Base-by-base conservation (phyloP, 306 rosid genomes). In the Cucurbita moschata region DNA sequence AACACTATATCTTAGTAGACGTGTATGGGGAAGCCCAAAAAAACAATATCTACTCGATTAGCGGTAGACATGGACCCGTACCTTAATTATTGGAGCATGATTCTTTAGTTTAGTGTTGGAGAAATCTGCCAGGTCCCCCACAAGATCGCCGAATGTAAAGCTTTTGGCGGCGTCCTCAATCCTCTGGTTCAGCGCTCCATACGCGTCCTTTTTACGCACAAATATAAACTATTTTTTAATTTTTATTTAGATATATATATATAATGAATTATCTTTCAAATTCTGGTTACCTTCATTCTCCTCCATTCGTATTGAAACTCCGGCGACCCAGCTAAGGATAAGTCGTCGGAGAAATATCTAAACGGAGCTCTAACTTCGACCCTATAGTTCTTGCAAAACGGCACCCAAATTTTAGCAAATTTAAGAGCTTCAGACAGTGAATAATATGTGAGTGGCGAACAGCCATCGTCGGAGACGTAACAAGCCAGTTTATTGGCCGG, bases 401-500 rank as follows among this genome's bases (percentile, higher is more conserved):
- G 95, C 4, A 89, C 70, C 97, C 96, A 89, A 64, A 77, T 43
- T 53, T 81, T 40, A 7, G 97, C 96, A 79, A 87, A 91, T 7
- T 85, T 86, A 0, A 84, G 23, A 2, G 96, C 90, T 81, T 89
- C 79, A 0, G 67, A 12, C 43, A 91, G 89, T 7, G 87, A 83
- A 70, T 82, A 87, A 61, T 75, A 83, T 2, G 82, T 85, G 64
- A 71, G 23, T 40, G 82, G 79, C 4, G 96, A 89, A 53, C 93
- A 89, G 0, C 88, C 92, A 64, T 92, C 97, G 73, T 89, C 97
- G 0, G 96, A 91, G 10, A 89, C 88, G 62, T 88, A 90, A 57
- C 90, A 87, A 77, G 92, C 92, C 21, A 88, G 79, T 83, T 84
- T 87, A 55, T 84, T 44, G 37, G 92, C 8, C 8, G 97, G 97